phyloP scores from a whole-genome alignment of 2,329 filamentous ascomycete species.

The Nakataea oryzae region DNA sequence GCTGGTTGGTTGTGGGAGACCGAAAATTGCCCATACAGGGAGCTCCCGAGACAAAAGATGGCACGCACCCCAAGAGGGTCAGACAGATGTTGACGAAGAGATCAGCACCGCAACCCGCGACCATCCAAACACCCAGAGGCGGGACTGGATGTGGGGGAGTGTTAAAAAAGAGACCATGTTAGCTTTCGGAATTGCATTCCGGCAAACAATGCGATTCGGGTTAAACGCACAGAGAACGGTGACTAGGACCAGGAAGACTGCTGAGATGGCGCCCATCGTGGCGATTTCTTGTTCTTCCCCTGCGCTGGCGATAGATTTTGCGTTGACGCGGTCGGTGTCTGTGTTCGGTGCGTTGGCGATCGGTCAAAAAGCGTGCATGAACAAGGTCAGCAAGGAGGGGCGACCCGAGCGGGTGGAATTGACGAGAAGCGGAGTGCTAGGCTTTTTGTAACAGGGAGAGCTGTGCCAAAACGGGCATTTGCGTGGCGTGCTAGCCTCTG shows the following conservation, averaged over 20 bases:
- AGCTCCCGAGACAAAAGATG: too few species aligned
- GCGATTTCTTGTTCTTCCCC: slow-evolving; percentile 3
- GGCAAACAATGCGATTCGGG: background rate
- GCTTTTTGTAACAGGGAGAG: background rate
- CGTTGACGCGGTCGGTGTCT: background rate
- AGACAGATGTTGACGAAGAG: slow-evolving; percentile 57
- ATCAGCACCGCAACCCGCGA: slow-evolving; percentile 56
- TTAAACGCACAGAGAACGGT: slow-evolving; percentile 39
- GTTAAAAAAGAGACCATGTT: background rate
- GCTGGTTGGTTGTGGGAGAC: background rate
- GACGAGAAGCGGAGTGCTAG: background rate
- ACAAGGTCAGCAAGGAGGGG: background rate
- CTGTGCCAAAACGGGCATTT: background rate
- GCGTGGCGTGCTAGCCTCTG: too few species aligned
- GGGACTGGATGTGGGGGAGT: slow-evolving; percentile 37
- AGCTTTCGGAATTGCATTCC: background rate
- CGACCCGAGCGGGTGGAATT: too few species aligned
- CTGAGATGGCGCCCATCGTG: slow-evolving; percentile 38
- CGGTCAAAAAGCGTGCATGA: background rate
- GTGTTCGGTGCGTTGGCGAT: background rate
- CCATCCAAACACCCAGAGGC: slow-evolving; percentile 51
- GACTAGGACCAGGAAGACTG: slow-evolving; percentile 38
- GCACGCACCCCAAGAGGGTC: slow-evolving; percentile 48
- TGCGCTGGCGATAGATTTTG: background rate
- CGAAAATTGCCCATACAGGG: background rate